Evolutionary conservation across 306 rosid genomes (phyloP), one percentile per base, ranked within the genome.

Genomic region (Vigna nakashimae): DNA sequence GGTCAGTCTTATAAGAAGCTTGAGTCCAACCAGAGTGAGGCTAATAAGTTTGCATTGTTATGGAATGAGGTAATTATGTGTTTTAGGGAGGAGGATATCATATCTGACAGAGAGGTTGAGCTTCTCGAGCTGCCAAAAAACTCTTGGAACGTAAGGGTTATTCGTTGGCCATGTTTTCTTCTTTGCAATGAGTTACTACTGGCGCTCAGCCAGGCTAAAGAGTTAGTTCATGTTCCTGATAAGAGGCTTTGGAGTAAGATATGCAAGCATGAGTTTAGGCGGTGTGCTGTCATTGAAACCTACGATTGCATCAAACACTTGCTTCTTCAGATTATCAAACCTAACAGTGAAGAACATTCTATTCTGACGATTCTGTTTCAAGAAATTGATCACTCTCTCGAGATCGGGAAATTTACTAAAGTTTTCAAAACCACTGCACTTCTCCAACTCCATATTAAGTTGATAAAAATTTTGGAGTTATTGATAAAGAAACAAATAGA

Each of bases 81-180:
- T 53, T 94, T 94, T 65, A 88, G 98, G 88, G 96, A 94, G 80
- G 98, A 94, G 80, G 98, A 94, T 81, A 88, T 94, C 12, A 69
- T 94, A 71, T 92, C 96, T 72, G 98, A 94, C 74, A 15, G 50
- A 7, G 98, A 94, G 90, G 84, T 85, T 53, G 97, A 94, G 85
- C 78, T 92, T 16, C 64, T 94, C 78, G 97, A 94, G 92, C 75
- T 92, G 50, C 95, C 97, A 16, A 90, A 72, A 71, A 89, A 84
- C 71, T 84, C 91, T 58, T 92, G 98, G 97, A 87, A 85, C 82
- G 92, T 92, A 48, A 90, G 90, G 86, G 98, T 94, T 75, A 86
- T 94, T 75, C 96, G 94, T 42, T 94, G 98, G 98, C 97, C 98
- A 24, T 89, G 94, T 84, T 90, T 94, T 73, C 98, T 94, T 80